These are phyloP conservation scores for Colletotrichum sp. DNA, from an alignment of 2,329 filamentous ascomycete genomes.

Conservation along the genomic window DNA sequence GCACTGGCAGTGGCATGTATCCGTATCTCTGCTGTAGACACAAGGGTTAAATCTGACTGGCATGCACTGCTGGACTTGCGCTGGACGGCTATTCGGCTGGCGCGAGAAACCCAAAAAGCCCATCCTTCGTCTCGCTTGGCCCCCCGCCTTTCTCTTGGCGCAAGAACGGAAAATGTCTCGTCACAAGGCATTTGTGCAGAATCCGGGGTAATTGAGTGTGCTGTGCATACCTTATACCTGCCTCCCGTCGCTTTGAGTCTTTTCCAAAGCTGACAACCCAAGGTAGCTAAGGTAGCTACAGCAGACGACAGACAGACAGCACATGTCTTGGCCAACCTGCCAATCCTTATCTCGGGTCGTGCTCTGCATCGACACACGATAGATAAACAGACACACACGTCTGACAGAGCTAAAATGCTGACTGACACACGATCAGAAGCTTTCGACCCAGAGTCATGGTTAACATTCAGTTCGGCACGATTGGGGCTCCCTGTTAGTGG, in stretches of 20 bases:
- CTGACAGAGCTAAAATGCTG: not conserved
- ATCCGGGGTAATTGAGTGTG: slow-evolving; percentile 6
- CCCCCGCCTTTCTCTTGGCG: slow-evolving; percentile 1
- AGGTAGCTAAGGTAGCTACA: not conserved
- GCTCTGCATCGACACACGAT: not conserved
- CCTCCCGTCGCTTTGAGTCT: not conserved
- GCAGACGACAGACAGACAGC: not conserved
- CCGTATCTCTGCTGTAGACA: not conserved
- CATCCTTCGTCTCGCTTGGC: slow-evolving; percentile 38
- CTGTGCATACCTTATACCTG: not conserved
- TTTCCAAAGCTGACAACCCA: not conserved
- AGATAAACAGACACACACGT: not conserved
- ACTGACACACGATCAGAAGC: not conserved
- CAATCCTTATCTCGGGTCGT: not conserved
- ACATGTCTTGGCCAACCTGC: not conserved
- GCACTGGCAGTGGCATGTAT: not conserved
- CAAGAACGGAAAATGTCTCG: not conserved
- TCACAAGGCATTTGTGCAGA: slow-evolving; percentile 11
- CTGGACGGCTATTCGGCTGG: slow-evolving; percentile 39
- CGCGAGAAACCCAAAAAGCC: slow-evolving; percentile 33
- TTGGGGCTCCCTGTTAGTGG: not conserved
- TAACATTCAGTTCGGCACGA: not conserved
- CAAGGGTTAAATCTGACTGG: not conserved
- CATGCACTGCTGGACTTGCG: slow-evolving; percentile 19
- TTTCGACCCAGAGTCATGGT: not conserved